Base-by-base conservation (phyloP, 345 rosid species). In the Xanthoceras sorbifolium region DNA sequence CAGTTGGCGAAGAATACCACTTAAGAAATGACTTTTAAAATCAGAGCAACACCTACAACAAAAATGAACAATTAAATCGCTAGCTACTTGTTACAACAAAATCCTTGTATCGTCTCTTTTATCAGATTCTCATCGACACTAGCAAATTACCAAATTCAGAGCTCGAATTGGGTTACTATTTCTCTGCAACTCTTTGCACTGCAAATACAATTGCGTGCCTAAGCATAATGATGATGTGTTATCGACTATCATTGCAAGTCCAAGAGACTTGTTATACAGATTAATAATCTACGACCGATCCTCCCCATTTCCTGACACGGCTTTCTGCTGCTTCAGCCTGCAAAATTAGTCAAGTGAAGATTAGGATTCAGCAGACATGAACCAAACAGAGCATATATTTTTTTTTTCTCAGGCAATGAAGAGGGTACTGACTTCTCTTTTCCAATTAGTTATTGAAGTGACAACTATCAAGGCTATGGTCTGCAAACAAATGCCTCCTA, bases 251-350 rank as follows among this genome's bases (percentile, higher is more conserved):
- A n/a, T 22, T 2, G 40, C 4, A 42, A 6, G 18, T 20, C 34
- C 17, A 55, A 63, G n/a, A 23, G 48, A 38, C 50, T 23, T 64
- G 0, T 50, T 23, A 42, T 31, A 61, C 22, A 25, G 65, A 40
- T 76, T 70, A 86, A 69, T 81, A 77, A 48, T 81, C 83, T 0
- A 3, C 77, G 0, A 67, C 26, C 23, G 94, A 75, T 80, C 98
- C 96, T 80, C 98, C 97, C 98, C 98, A 94, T 86, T 76, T 88
- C 85, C 65, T 82, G 64, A 94, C 89, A 0, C 98, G 89, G 72
- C 79, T 84, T 77, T 84, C 93, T 0, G 98, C 97, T 88, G 84
- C 80, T 77, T 90, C 94, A 7, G 93, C 96, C 97, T 92, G 84
- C 67, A 77, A 36, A 81, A 68, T 76, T 3, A 42, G 6, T 9